phyloP scores from a whole-genome alignment of 352 stramenopile species.

The Phytophthora capsici region DNA sequence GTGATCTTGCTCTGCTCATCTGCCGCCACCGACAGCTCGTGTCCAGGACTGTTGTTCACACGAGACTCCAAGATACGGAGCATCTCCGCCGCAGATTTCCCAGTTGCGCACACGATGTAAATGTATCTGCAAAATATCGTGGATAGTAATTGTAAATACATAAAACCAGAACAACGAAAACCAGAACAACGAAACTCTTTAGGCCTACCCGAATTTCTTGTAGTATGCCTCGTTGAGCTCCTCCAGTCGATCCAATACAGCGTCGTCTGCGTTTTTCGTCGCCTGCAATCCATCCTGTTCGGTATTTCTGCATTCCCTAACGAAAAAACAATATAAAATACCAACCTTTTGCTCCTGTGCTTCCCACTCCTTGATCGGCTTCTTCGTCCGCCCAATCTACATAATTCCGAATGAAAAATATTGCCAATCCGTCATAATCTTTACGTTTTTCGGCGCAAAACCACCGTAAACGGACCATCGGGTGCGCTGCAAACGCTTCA shows the following conservation, averaged over 20 bases:
- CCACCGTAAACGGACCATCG: slow-evolving; percentile 37
- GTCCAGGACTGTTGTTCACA: slow-evolving; percentile 46
- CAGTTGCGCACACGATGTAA: slow-evolving; percentile 83
- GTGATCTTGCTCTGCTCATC: slow-evolving; percentile 83
- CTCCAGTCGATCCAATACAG: slow-evolving; percentile 63
- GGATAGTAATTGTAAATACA: too few relatives aligned
- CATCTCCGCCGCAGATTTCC: slow-evolving; percentile 81
- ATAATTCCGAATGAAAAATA: background rate
- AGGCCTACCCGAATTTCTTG: slow-evolving; percentile 66
- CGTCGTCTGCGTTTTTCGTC: slow-evolving; percentile 59
- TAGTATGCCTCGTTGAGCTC: slow-evolving; percentile 72
- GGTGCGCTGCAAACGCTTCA: slow-evolving; percentile 73
- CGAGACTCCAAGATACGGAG: slow-evolving; percentile 70
- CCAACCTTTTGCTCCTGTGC: slow-evolving; percentile 74
- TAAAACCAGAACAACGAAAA: too few relatives aligned
- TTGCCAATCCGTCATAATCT: background rate
- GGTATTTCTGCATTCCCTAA: background rate
- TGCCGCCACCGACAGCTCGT: slow-evolving; percentile 66
- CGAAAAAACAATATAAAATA: background rate
- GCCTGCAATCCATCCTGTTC: slow-evolving; percentile 30
- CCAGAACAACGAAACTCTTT: too few relatives aligned
- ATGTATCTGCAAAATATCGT: slow-evolving; percentile 53
- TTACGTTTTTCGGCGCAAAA: background rate
- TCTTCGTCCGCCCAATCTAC: slow-evolving; percentile 74
- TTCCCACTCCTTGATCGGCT: slow-evolving; percentile 75